Evolutionary conservation across 352 stramenopile species (phyloP), one percentile per base, ranked within the genome.

Genomic region (Pythium aristosporum): DNA sequence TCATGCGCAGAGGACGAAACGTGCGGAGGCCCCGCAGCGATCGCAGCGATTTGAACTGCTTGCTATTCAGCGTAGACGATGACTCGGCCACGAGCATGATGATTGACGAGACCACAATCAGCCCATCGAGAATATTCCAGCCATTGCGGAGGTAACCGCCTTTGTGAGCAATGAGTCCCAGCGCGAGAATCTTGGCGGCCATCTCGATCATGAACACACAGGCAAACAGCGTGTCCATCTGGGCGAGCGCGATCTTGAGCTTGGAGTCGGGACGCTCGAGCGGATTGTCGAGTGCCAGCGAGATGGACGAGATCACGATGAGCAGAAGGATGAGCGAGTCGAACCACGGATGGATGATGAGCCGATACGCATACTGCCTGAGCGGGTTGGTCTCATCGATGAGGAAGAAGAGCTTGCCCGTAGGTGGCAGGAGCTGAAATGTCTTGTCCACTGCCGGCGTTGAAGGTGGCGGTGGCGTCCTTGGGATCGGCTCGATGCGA

Each of bases 51-150:
- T 91, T 91, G 11, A 93, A 76, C 3, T 78, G 77, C 11, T 68
- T 74, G 0, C 77, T 68, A 28, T 67, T 51, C 20, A 68, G n/a
- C 21, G 55, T 65, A 5, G 67, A 57, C 2, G 76, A 74, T 4
- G 77, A 83, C 34, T 89, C 77, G 0, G 72, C 75, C 2, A 85
- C 68, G 9, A 93, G 53, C 68, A 87, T 88, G 16, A 94, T 47
- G 3, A 97, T 36, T 0, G 87, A 97, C 0, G 92, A 72, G 16
- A 96, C 55, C 0, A 98, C 90, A 51, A 98, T 97, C 8, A 88
- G 63, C 23, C 87, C 79, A 57, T 98, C 92, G 2, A 98, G 73
- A 6, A 97, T 69, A 44, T 98, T 97, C 93, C 93, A 98, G 5
- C 69, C 74, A 53, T 84, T 87, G 11, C 82, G 72, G 18, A 98